phyloP scores from a whole-genome alignment of 225 moss, liverwort and hornwort genomes.

The Straminergon stramineum region DNA sequence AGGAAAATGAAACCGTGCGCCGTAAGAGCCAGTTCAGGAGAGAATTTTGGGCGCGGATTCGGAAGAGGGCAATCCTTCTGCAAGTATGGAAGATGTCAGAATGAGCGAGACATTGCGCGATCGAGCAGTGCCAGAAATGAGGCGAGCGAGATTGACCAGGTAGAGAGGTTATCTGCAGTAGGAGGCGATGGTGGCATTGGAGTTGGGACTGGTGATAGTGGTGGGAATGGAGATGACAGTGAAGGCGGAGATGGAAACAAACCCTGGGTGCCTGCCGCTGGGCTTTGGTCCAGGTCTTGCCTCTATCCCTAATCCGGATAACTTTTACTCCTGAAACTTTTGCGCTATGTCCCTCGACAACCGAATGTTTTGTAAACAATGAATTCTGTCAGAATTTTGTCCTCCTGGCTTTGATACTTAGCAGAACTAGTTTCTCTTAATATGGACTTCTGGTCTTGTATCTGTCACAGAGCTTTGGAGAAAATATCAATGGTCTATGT shows the following conservation, averaged over 20 bases:
- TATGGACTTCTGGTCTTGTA: neutral
- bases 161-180: conserved; percentile 13
- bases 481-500: neutral
- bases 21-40: neutral
- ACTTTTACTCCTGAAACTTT: neutral
- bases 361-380: neutral
- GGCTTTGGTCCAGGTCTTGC: conserved; percentile 40
- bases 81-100: conserved; percentile 2
- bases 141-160: conserved; percentile 18
- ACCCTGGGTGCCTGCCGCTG: conserved; percentile 5
- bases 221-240: conserved; percentile 19
- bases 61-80: neutral
- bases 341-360: neutral
- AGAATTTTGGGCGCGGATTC: neutral
- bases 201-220: conserved; percentile 13
- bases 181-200: conserved; percentile 33
- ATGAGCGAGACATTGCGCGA: neutral
- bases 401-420: neutral
- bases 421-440: neutral
- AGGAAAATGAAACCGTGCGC: neutral
- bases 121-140: conserved; percentile 21
- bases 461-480: neutral
- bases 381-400: neutral
- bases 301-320: neutral
- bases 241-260: conserved; percentile 10